Evolutionary conservation across 2,329 filamentous ascomycete genomes (phyloP).

Genomic region (Emericellopsis cladophorae): DNA sequence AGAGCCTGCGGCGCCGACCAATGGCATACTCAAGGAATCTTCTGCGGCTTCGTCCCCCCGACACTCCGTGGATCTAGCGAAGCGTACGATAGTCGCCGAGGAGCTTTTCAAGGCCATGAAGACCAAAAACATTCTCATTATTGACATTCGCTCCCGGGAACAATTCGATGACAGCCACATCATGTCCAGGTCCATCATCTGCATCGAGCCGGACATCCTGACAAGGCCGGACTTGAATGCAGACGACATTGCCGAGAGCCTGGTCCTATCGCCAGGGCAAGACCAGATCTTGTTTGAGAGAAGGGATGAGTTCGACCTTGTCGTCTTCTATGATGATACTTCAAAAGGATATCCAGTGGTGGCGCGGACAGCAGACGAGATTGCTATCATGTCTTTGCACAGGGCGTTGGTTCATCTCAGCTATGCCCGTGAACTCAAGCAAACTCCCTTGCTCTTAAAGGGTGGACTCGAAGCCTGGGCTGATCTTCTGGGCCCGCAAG

Average conservation of each 20-base stretch:
- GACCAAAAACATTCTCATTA: slow-evolving; percentile 51
- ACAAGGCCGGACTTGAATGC: slow-evolving; percentile 55
- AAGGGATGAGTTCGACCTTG: slow-evolving; percentile 65
- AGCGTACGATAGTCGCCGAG: slow-evolving; percentile 51
- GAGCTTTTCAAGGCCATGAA: slow-evolving; percentile 61
- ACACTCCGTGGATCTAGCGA: slow-evolving; percentile 31
- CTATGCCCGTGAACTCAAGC: slow-evolving; percentile 59
- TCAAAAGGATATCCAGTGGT: slow-evolving; percentile 35
- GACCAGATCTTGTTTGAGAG: slow-evolving; percentile 65
- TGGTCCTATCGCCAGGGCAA: slow-evolving; percentile 57
- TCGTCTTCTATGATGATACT: slow-evolving; percentile 81
- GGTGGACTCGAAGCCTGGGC: slow-evolving; percentile 83
- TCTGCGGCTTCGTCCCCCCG: slow-evolving; percentile 1
- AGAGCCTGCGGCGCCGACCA: not conserved
- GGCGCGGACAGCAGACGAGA: slow-evolving; percentile 24
- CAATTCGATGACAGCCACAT: slow-evolving; percentile 86
- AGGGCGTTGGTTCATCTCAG: slow-evolving; percentile 78
- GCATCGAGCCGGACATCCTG: slow-evolving; percentile 70
- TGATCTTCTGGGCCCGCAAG: slow-evolving; percentile 62
- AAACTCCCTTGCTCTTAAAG: slow-evolving; percentile 61
- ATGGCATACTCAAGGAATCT: not conserved
- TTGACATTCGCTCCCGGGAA: slow-evolving; percentile 72
- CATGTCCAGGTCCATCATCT: slow-evolving; percentile 70
- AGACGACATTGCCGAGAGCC: slow-evolving; percentile 49
- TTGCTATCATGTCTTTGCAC: slow-evolving; percentile 57